phyloP scores from a whole-genome alignment of 495 filamentous ascomycete species.

The Penicillium lividum region DNA sequence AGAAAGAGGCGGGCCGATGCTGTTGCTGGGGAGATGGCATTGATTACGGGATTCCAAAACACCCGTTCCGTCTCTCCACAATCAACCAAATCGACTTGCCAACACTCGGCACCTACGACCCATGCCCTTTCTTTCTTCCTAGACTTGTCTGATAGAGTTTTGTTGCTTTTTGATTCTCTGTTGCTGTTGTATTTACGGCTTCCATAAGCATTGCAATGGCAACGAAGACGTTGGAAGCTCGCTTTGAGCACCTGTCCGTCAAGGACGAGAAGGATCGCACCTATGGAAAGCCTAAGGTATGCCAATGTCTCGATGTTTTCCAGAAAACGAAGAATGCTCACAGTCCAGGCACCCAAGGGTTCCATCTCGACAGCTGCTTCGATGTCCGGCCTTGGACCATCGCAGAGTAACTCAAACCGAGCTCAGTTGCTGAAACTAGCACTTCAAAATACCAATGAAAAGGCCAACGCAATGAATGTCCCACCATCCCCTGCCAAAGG shows the following conservation, averaged over 20 bases:
- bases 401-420: conserved; percentile 61
- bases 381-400: conserved; percentile 54
- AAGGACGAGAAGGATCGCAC: conserved; percentile 69
- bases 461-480: conserved; percentile 49
- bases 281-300: conserved; percentile 72
- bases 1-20: conserved; percentile 41
- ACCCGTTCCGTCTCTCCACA: conserved; percentile 28
- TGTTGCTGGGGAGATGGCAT: conserved; percentile 43
- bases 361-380: conserved; percentile 53
- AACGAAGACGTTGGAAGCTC: conserved; percentile 67
- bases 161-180: conserved; percentile 1
- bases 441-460: conserved; percentile 68
- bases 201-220: conserved; percentile 42
- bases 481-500: conserved; percentile 34
- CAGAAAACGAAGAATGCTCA: conserved; percentile 28
- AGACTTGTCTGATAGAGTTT: neutral
- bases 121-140: conserved; percentile 1
- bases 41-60: conserved; percentile 30
- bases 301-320: neutral
- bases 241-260: conserved; percentile 79
- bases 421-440: conserved; percentile 79
- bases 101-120: neutral
- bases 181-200: neutral
- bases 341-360: conserved; percentile 25
- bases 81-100: conserved; percentile 9